Evolutionary conservation across 2,329 filamentous ascomycete species (phyloP).

Genomic region (Aspergillus fumigatus): DNA sequence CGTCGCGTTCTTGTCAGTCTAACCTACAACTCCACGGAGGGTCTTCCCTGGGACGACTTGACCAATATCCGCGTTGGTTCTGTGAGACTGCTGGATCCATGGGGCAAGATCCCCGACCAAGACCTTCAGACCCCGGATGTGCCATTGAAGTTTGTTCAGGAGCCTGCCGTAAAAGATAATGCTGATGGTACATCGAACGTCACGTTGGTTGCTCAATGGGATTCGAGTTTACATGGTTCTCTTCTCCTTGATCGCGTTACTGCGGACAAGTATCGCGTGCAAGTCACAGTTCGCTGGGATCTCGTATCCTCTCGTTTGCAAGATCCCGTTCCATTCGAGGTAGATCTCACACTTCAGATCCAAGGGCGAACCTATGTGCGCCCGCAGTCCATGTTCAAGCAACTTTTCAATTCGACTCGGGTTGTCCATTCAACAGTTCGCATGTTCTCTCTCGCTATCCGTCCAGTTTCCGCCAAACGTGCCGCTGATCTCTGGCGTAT

Average conservation of each 20-base stretch:
- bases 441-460: slow-evolving; percentile 81
- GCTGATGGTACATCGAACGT: slow-evolving; percentile 86
- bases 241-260: slow-evolving; percentile 91
- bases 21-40: slow-evolving; percentile 86
- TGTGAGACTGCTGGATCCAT: slow-evolving; percentile 77
- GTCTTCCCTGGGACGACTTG: slow-evolving; percentile 83
- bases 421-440: slow-evolving; percentile 82
- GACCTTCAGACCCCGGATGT: slow-evolving; percentile 69
- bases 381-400: slow-evolving; percentile 79
- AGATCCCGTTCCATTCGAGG: slow-evolving; percentile 81
- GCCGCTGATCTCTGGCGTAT: slow-evolving; percentile 94
- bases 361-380: slow-evolving; percentile 78
- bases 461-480: slow-evolving; percentile 83
- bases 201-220: slow-evolving; percentile 88
- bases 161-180: slow-evolving; percentile 76
- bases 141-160: slow-evolving; percentile 68
- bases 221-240: slow-evolving; percentile 87
- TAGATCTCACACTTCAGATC: slow-evolving; percentile 78
- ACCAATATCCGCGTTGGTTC: slow-evolving; percentile 71
- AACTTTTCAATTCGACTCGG: slow-evolving; percentile 77
- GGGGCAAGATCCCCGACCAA: slow-evolving; percentile 78
- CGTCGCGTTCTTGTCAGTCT: slow-evolving; percentile 80
- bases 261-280: slow-evolving; percentile 85
- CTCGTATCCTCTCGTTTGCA: slow-evolving; percentile 76
- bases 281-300: slow-evolving; percentile 83